Percentiles rank a stretch among this genome's conserved stretches.
Evolutionary conservation across 2,329 filamentous ascomycete species (phyloP).

Genomic region (Penicillium sp.): DNA sequence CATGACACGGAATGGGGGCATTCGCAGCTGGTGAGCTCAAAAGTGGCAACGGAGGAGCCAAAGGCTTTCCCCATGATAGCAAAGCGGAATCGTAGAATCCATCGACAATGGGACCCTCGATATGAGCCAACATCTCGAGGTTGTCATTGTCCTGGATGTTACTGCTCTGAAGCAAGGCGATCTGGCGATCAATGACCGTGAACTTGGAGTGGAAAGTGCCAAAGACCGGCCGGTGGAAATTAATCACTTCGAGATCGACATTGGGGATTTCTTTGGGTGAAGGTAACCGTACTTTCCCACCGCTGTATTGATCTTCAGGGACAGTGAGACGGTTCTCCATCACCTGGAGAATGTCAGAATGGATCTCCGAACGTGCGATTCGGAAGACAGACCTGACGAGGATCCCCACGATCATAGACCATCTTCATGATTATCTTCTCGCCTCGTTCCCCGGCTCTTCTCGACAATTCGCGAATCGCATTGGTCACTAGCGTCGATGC

Average conservation of each 20-base stretch:
- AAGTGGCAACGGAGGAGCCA: constrained; percentile 60
- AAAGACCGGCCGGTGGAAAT: constrained; percentile 66
- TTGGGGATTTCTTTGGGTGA: constrained; percentile 64
- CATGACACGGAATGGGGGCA: constrained; percentile 24
- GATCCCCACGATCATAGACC: constrained; percentile 69
- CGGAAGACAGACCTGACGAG: constrained; percentile 52
- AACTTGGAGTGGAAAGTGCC: constrained; percentile 78
- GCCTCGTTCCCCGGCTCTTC: constrained; percentile 58
- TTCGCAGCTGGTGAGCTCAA: constrained; percentile 50
- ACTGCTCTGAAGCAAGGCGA: constrained; percentile 72
- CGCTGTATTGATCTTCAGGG: constrained; percentile 56
- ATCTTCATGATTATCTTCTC: constrained; percentile 65
- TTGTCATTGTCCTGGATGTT: constrained; percentile 77
- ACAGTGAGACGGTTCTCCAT: constrained; percentile 65
- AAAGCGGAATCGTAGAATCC: constrained; percentile 71
- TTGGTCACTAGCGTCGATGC: constrained; percentile 66
- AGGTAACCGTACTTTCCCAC: constrained; percentile 60
- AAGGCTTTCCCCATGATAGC: constrained; percentile 65
- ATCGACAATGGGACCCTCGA: constrained; percentile 75
- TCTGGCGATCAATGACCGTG: constrained; percentile 69
- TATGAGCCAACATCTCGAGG: constrained; percentile 73
- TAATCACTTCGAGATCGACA: constrained; percentile 69
- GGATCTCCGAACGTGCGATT: not conserved
- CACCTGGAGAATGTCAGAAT: constrained; percentile 32
- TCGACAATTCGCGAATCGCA: constrained; percentile 66